Percentiles rank a stretch among this genome's conserved stretches.
These are phyloP conservation scores for Lactuca sativa DNA, from an alignment of 129 eudicot genomes.

Conservation along the genomic window DNA sequence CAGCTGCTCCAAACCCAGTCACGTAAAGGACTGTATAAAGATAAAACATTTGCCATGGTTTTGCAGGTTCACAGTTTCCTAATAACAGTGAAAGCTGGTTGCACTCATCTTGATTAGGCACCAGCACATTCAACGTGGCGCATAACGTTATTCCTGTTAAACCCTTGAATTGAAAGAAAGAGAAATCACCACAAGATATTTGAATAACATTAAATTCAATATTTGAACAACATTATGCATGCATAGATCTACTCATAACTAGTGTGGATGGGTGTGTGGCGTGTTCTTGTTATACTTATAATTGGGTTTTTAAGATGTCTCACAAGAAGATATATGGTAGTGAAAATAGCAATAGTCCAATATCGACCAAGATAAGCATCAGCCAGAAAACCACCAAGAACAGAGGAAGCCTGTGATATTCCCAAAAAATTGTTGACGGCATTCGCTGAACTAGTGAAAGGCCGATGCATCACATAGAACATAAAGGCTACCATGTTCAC, in stretches of 20 bases:
- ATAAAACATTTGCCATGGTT: conserved; percentile 81
- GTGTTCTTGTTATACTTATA: not conserved
- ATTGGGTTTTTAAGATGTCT: not conserved
- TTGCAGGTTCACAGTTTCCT: conserved; percentile 80
- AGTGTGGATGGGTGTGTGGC: not conserved
- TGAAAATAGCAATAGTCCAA: conserved; percentile 95
- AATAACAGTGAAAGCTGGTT: conserved; percentile 64
- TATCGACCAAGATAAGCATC: conserved; percentile 97
- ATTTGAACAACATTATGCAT: too few species aligned
- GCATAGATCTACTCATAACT: not conserved
- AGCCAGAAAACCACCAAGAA: conserved; percentile 84
- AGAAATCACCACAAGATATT: too few species aligned
- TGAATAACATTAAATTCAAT: too few species aligned
- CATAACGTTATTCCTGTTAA: conserved; percentile 79
- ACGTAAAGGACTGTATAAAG: conserved; percentile 65
- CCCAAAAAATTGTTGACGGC: conserved; percentile 88
- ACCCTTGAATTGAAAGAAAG: conserved; percentile 43
- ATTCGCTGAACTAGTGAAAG: conserved; percentile 88
- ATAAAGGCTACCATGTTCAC: conserved; percentile 94
- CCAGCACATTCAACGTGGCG: conserved; percentile 57
- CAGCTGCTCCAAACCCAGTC: conserved; percentile 92
- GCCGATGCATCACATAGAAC: conserved; percentile 94
- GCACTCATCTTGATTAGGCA: conserved; percentile 81
- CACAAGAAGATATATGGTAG: conserved; percentile 89
- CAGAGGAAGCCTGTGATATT: conserved; percentile 88